Evolutionary conservation across 2,329 filamentous ascomycete species (phyloP).

Genomic region (Xylaria arbuscula): DNA sequence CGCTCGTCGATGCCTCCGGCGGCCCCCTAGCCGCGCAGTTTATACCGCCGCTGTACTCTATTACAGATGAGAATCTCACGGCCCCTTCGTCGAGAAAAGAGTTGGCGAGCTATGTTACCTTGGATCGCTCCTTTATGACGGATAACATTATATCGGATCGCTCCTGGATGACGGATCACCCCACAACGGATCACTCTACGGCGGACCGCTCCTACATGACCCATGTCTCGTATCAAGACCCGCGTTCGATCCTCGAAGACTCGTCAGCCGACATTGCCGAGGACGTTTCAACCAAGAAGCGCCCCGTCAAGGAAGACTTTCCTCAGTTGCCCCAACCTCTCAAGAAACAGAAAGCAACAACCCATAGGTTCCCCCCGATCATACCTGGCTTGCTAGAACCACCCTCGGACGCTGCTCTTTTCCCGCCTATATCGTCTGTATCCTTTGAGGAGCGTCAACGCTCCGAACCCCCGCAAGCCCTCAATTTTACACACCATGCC

Average conservation of each 20-base stretch:
- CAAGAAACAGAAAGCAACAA: slow-evolving; percentile 70
- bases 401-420: slow-evolving; percentile 69
- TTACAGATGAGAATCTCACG: slow-evolving; percentile 44
- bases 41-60: slow-evolving; percentile 45
- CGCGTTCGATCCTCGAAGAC: slow-evolving; percentile 61
- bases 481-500: slow-evolving; percentile 50
- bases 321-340: slow-evolving; percentile 72
- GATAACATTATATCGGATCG: too few relatives aligned
- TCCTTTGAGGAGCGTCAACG: slow-evolving; percentile 62
- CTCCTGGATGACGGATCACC: too few relatives aligned
- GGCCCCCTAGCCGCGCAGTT: slow-evolving; percentile 46
- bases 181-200: background rate
- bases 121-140: slow-evolving; percentile 44
- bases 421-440: slow-evolving; percentile 70
- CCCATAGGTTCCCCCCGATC: slow-evolving; percentile 69
- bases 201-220: slow-evolving; percentile 44
- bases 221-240: slow-evolving; percentile 56
- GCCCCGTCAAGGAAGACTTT: slow-evolving; percentile 70
- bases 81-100: slow-evolving; percentile 44
- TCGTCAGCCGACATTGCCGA: slow-evolving; percentile 54
- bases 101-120: slow-evolving; percentile 31
- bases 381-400: slow-evolving; percentile 73
- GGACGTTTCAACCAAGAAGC: slow-evolving; percentile 65
- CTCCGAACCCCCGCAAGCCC: slow-evolving; percentile 57
- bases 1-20: slow-evolving; percentile 46